phyloP scores from a whole-genome alignment of 139 green algal species.

The Marvania coccoides region DNA sequence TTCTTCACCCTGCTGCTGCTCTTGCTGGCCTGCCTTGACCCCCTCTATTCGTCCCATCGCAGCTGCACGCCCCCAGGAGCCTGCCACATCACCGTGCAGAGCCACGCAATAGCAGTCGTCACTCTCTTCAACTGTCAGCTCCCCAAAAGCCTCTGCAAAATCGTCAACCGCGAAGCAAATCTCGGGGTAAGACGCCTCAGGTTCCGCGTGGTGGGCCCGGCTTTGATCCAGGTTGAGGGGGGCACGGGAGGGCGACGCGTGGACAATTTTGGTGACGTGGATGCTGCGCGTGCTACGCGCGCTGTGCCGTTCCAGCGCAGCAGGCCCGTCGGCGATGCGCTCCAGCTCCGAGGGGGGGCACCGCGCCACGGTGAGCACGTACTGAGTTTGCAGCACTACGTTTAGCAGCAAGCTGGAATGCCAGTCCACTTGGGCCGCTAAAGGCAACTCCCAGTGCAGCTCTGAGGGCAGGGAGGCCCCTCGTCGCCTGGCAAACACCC shows the following conservation, averaged over 20 bases:
- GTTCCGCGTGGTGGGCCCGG: slow-evolving; percentile 7
- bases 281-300: slow-evolving; percentile 6
- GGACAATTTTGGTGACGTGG: slow-evolving; percentile 12
- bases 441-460: not conserved
- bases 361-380: slow-evolving; percentile 43
- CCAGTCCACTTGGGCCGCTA: slow-evolving; percentile 45
- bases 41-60: not conserved
- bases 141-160: slow-evolving; percentile 55
- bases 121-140: slow-evolving; percentile 31
- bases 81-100: slow-evolving; percentile 9
- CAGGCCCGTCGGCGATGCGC: not conserved
- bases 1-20: not conserved
- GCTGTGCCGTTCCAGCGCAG: not conserved
- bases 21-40: no score
- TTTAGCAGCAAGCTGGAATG: slow-evolving; percentile 47
- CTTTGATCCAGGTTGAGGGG: slow-evolving; percentile 51
- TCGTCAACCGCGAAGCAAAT: slow-evolving; percentile 73
- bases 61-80: slow-evolving; percentile 7
- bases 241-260: not conserved
- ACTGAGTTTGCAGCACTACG: slow-evolving; percentile 57
- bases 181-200: slow-evolving; percentile 54
- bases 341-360: slow-evolving; percentile 19
- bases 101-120: slow-evolving; percentile 25
- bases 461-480: slow-evolving; percentile 2
- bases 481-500: slow-evolving; percentile 6